Percentiles rank a stretch among this genome's conserved stretches.
Conservation (phyloP, 371 early-diverging fungal species). For the Apophysomyces elegans region DNA sequence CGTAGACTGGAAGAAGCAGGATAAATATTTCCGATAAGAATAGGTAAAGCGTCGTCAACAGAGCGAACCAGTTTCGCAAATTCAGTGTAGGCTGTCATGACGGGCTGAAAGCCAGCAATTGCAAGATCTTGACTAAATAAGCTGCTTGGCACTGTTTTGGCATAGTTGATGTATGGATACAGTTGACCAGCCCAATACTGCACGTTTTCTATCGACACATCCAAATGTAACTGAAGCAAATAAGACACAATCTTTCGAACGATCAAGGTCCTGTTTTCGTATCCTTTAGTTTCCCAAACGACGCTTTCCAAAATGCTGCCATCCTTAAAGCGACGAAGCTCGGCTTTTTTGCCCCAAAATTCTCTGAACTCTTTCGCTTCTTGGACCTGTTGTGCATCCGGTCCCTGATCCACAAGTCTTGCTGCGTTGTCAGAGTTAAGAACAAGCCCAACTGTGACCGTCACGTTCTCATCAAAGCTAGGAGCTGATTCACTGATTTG, state of each 20-base stretch:
- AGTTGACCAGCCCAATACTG: constrained; percentile 76
- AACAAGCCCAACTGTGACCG: constrained; percentile 68
- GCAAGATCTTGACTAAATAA: constrained; percentile 55
- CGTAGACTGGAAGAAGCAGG: constrained; percentile 73
- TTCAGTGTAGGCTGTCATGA: constrained; percentile 69
- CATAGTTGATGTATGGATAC: constrained; percentile 57
- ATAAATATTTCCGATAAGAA: constrained; percentile 73
- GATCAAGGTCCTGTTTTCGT: constrained; percentile 75
- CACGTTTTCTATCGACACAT: constrained; percentile 47
- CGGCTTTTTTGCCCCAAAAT: constrained; percentile 87
- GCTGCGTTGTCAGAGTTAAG: constrained; percentile 68
- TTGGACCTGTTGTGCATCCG: constrained; percentile 65
- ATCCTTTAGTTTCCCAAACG: constrained; percentile 77
- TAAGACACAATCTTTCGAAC: constrained; percentile 80
- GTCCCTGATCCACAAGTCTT: constrained; percentile 82
- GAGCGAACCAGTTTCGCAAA: constrained; percentile 71
- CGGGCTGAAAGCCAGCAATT: constrained; percentile 69
- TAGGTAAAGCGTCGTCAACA: constrained; percentile 75
- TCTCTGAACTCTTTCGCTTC: constrained; percentile 72
- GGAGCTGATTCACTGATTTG: constrained; percentile 23
- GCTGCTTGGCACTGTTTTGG: constrained; percentile 51
- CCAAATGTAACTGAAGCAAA: constrained; percentile 75
- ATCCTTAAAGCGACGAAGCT: constrained; percentile 88
- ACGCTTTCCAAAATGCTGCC: constrained; percentile 85
- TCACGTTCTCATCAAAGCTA: constrained; percentile 20